Percentiles rank a stretch among this genome's conserved stretches.
Conservation (phyloP, 2,329 filamentous ascomycete genomes). For the Elsinoe necatrix region DNA sequence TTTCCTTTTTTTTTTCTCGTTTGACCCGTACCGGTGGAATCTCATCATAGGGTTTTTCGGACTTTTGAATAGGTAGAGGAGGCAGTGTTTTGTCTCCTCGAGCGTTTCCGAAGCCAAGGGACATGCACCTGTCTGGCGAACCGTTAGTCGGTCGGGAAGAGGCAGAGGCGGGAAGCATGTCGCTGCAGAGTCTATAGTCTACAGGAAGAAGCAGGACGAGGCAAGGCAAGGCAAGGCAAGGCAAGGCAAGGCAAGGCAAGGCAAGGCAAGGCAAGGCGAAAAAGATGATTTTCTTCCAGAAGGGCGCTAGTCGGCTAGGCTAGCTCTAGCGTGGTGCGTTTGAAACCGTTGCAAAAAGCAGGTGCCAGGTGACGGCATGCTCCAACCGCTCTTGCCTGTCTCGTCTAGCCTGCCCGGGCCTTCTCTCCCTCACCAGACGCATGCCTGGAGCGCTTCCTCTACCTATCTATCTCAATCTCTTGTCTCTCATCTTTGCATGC, state of each 20-base stretch:
- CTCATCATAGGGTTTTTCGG: background rate
- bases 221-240: background rate
- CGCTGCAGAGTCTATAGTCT: background rate
- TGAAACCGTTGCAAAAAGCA: conserved; percentile 1
- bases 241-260: background rate
- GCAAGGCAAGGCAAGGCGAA: background rate
- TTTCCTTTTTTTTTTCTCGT: conserved; percentile 5
- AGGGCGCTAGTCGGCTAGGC: background rate
- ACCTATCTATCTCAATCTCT: conserved; percentile 1
- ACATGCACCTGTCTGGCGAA: background rate
- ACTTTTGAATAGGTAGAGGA: background rate
- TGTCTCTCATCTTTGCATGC: conserved; percentile 2
- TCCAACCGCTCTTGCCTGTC: conserved; percentile 7
- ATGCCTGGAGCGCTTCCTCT: too few species aligned
- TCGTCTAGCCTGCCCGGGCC: conserved; percentile 4
- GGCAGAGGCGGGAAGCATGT: background rate
- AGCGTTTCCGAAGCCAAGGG: background rate
- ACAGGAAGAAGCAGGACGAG: background rate
- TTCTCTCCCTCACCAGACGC: background rate
- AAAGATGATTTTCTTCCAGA: conserved; percentile 7
- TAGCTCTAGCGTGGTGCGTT: background rate
- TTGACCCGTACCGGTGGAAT: background rate
- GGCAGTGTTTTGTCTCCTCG: background rate
- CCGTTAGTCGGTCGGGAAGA: background rate
- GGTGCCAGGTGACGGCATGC: conserved; percentile 5